Conservation (phyloP, 129 eudicot species). For the Lactuca saligna region DNA sequence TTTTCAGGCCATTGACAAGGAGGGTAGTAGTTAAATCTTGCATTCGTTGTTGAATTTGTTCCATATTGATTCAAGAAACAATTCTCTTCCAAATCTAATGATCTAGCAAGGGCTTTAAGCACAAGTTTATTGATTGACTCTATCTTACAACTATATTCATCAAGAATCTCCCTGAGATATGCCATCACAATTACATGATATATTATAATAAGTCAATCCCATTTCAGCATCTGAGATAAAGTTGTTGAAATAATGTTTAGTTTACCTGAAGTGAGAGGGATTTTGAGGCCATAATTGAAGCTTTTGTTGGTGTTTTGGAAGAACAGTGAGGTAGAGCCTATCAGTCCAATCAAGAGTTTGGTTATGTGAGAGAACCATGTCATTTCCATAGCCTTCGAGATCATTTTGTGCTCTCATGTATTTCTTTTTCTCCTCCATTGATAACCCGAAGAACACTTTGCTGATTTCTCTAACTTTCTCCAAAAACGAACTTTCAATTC, state of each 20-base stretch:
- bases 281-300: constrained; percentile 53
- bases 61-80: constrained; percentile 53
- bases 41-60: constrained; percentile 19
- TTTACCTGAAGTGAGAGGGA: constrained; percentile 51
- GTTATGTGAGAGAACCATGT: constrained; percentile 42
- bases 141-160: constrained; percentile 29
- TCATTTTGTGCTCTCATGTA: constrained; percentile 37
- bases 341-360: constrained; percentile 64
- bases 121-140: constrained; percentile 13
- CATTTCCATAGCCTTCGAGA: constrained; percentile 64
- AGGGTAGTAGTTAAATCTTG: constrained; percentile 61
- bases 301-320: constrained; percentile 44
- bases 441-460: constrained; percentile 37
- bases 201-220: too few species aligned
- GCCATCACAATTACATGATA: not conserved
- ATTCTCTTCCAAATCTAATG: constrained; percentile 42
- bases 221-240: not conserved
- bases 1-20: constrained; percentile 52
- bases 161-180: constrained; percentile 35
- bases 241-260: not conserved
- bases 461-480: constrained; percentile 38
- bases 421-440: constrained; percentile 52
- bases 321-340: constrained; percentile 40
- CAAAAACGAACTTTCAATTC: constrained; percentile 39
- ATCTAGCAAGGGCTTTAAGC: constrained; percentile 43